A percentile compares a stretch with the other conserved stretches of the same genome.
Evolutionary conservation across 441 rosid species (phyloP).

Genomic region (Aquilaria agallochum): DNA sequence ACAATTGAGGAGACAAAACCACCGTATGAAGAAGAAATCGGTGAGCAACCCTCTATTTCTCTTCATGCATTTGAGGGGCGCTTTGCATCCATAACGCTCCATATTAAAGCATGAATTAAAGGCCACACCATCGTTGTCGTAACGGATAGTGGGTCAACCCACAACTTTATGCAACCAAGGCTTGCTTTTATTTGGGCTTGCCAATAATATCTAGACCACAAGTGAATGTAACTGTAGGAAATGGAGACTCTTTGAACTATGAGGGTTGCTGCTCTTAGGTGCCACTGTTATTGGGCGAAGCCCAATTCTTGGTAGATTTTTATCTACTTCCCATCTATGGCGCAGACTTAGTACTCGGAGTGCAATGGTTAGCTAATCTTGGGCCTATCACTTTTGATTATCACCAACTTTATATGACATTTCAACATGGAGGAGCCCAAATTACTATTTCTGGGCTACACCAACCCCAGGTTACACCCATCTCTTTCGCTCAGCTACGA

Average conservation of each 20-base stretch:
- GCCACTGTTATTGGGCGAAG: neutral
- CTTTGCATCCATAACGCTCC: too few species aligned
- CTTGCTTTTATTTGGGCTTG: neutral
- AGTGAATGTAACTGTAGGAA: neutral
- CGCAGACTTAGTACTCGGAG: neutral
- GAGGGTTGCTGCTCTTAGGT: neutral
- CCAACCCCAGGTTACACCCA: neutral
- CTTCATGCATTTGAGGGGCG: too few species aligned
- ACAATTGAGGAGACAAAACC: too few species aligned
- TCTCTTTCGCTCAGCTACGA: neutral
- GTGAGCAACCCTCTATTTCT: too few species aligned
- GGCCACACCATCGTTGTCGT: too few species aligned
- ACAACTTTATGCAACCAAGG: too few species aligned
- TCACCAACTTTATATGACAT: neutral
- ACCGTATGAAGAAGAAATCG: too few species aligned
- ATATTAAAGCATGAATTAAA: too few species aligned
- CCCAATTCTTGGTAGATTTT: neutral
- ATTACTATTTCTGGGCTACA: neutral
- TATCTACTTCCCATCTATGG: neutral
- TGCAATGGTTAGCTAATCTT: neutral
- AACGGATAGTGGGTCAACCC: too few species aligned
- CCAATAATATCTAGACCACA: neutral
- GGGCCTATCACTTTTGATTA: neutral
- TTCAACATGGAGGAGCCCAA: neutral
- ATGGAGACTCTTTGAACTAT: neutral